Conservation (phyloP, 140 eudicot species). For the Erigeron philadelphicus region DNA sequence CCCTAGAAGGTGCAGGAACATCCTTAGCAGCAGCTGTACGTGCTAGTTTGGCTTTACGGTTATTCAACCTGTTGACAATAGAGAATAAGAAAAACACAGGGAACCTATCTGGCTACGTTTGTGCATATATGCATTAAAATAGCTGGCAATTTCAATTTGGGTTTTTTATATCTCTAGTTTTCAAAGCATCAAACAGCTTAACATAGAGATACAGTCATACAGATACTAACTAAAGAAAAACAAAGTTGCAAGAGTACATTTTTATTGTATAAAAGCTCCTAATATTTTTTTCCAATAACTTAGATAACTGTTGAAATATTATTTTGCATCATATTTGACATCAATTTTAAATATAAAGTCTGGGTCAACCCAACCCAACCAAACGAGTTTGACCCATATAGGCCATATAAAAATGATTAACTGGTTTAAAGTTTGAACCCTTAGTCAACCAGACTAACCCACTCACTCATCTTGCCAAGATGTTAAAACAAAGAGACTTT, state of each 20-base stretch:
- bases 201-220: background rate
- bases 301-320: background rate
- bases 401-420: background rate
- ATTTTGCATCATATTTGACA: background rate
- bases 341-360: background rate
- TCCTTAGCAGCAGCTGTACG: slow-evolving; percentile 89
- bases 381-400: background rate
- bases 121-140: background rate
- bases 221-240: background rate
- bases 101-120: background rate
- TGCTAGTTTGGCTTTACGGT: slow-evolving; percentile 89
- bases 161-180: background rate
- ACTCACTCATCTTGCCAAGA: too few species aligned
- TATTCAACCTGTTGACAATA: slow-evolving; percentile 63
- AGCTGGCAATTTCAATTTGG: background rate
- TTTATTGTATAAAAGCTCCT: background rate
- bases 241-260: background rate
- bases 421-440: background rate
- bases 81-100: background rate
- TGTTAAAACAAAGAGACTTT: too few species aligned
- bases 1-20: slow-evolving; percentile 44
- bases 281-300: background rate
- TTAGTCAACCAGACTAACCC: background rate
- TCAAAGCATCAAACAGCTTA: background rate
- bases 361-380: too few species aligned